A percentile compares a stretch with the other conserved stretches of the same genome.
phyloP scores from a whole-genome alignment of 345 rosid species.

The Leavenworthia alabamica region DNA sequence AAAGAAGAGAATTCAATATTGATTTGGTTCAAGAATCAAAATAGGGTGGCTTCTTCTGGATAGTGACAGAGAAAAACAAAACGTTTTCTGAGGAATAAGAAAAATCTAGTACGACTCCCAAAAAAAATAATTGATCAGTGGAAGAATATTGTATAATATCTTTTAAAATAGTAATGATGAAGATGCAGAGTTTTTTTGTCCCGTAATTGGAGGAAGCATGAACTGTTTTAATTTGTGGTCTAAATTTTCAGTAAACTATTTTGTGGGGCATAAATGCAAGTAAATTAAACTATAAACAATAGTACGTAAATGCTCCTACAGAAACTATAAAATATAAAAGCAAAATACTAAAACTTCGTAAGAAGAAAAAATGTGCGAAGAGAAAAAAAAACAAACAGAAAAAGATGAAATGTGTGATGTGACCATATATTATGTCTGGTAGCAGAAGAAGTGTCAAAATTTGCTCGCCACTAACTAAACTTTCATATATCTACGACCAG shows the following conservation, averaged over 20 bases:
- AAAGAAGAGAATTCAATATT: background rate
- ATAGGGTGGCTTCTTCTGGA: background rate
- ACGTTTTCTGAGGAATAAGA: background rate
- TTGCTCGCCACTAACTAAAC: background rate
- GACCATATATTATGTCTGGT: background rate
- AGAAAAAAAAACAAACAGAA: background rate
- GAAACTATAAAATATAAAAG: background rate
- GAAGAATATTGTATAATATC: conserved; percentile 1
- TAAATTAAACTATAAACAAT: background rate
- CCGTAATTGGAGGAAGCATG: background rate
- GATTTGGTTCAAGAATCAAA: conserved; percentile 17
- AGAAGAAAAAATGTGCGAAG: background rate
- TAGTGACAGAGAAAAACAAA: background rate
- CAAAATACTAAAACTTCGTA: background rate
- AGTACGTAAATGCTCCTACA: background rate
- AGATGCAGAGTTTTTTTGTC: background rate
- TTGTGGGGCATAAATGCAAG: background rate
- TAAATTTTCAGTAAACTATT: background rate
- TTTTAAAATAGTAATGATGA: background rate
- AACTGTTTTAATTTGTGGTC: background rate
- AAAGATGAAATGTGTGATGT: background rate
- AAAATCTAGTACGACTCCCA: background rate
- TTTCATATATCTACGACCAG: conserved; percentile 1
- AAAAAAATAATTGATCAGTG: background rate
- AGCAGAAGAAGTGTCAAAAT: background rate